Evolutionary conservation across 345 rosid species (phyloP).

Genomic region (Noccaea caerulescens): DNA sequence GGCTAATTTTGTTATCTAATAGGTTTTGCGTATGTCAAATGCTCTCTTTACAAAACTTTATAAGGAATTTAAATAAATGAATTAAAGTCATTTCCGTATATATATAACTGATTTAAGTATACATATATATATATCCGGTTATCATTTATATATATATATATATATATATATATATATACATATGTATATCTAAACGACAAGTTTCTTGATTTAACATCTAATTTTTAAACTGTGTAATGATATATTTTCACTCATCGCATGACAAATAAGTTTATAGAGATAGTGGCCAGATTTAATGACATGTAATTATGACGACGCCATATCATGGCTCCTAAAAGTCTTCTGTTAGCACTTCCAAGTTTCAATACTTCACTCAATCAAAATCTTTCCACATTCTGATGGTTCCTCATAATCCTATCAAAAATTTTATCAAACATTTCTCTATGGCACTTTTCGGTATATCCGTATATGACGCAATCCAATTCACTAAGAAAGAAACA

Average conservation of each 20-base stretch:
- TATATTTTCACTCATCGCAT: too few relatives aligned
- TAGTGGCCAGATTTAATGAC: background rate
- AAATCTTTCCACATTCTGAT: background rate
- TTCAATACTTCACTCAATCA: background rate
- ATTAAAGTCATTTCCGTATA: background rate
- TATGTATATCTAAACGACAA: too few relatives aligned
- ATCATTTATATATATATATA: too few relatives aligned
- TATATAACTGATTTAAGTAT: background rate
- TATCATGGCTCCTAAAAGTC: background rate
- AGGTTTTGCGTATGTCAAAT: constrained; percentile 15
- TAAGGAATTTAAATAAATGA: background rate
- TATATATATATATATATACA: too few relatives aligned
- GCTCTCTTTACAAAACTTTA: background rate
- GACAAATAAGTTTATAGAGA: too few relatives aligned
- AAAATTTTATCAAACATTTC: background rate
- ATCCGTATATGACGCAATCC: too few relatives aligned
- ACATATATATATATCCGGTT: too few relatives aligned
- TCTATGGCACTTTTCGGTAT: too few relatives aligned
- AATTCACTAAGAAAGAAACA: too few relatives aligned
- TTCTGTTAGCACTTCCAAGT: background rate
- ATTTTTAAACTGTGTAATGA: too few relatives aligned
- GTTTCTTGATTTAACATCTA: too few relatives aligned
- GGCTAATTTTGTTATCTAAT: background rate
- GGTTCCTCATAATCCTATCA: background rate
- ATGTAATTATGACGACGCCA: background rate